Conservation (phyloP, 2,329 filamentous ascomycete species). For the Chrysoporthe austroafricana region DNA sequence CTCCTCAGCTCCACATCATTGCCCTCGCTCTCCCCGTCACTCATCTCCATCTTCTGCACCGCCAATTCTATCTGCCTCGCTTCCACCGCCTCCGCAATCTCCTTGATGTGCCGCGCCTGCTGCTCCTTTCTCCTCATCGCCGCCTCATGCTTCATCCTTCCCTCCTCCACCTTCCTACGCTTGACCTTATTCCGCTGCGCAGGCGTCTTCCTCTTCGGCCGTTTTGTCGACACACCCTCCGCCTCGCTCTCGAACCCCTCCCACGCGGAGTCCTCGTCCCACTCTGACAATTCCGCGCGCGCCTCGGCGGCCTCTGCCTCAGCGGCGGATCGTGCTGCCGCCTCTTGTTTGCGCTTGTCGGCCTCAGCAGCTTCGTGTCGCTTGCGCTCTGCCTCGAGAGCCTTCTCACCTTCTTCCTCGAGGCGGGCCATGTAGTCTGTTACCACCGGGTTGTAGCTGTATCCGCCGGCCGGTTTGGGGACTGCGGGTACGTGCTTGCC, state of each 20-base stretch:
- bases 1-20: slow-evolving; percentile 69
- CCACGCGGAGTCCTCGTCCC: slow-evolving; percentile 90
- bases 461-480: slow-evolving; percentile 76
- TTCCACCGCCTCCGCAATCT: slow-evolving; percentile 66
- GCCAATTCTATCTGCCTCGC: slow-evolving; percentile 58
- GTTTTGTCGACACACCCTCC: slow-evolving; percentile 73
- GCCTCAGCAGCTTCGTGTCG: slow-evolving; percentile 69
- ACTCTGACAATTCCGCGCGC: slow-evolving; percentile 67
- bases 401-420: slow-evolving; percentile 75
- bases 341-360: slow-evolving; percentile 69
- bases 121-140: slow-evolving; percentile 73
- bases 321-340: slow-evolving; percentile 70
- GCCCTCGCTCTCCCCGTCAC: slow-evolving; percentile 58
- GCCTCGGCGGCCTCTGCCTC: slow-evolving; percentile 75
- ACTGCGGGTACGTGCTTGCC: slow-evolving; percentile 82
- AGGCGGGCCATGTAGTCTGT: slow-evolving; percentile 82
- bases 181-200: slow-evolving; percentile 86
- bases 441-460: slow-evolving; percentile 91
- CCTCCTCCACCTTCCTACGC: slow-evolving; percentile 85
- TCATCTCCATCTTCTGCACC: slow-evolving; percentile 46
- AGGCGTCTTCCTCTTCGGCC: slow-evolving; percentile 82
- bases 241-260: slow-evolving; percentile 84
- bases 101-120: slow-evolving; percentile 72
- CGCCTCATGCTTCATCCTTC: slow-evolving; percentile 73
- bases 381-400: slow-evolving; percentile 76